Evolutionary conservation across 805 yeast species (phyloP).

Genomic region (Kodamaea kaohsiungensis): DNA sequence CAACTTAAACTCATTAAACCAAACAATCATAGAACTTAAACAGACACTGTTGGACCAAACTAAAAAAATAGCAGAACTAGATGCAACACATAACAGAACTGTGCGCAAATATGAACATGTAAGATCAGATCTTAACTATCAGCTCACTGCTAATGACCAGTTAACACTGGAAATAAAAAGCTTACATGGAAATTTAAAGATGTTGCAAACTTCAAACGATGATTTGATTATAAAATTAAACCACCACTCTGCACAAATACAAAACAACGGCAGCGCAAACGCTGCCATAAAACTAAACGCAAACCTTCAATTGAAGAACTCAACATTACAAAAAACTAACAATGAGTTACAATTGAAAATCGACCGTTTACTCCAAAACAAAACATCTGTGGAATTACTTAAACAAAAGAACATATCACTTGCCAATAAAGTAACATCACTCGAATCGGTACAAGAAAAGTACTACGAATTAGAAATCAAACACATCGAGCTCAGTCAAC

Average conservation of each 20-base stretch:
- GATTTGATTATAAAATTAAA: conserved; percentile 33
- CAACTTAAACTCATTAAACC: conserved; percentile 18
- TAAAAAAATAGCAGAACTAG: conserved; percentile 18
- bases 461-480: conserved; percentile 52
- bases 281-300: conserved; percentile 15
- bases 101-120: conserved; percentile 34
- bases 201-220: conserved; percentile 30
- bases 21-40: conserved; percentile 19
- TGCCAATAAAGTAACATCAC: conserved; percentile 34
- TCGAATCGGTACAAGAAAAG: conserved; percentile 46
- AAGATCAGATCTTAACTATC: conserved; percentile 34
- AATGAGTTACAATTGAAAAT: conserved; percentile 54
- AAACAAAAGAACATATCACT: conserved; percentile 55
- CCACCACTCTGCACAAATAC: conserved; percentile 18
- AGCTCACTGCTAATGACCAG: conserved; percentile 36
- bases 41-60: conserved; percentile 18
- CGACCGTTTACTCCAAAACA: conserved; percentile 49
- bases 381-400: conserved; percentile 51
- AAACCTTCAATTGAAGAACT: conserved; percentile 29
- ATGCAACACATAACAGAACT: conserved; percentile 22
- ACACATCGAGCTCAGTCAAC: conserved; percentile 47
- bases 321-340: conserved; percentile 47
- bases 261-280: conserved; percentile 10
- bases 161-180: conserved; percentile 37
- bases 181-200: conserved; percentile 29